Conservation (phyloP, 2,329 filamentous ascomycete species). For the Sporothrix sp. region DNA sequence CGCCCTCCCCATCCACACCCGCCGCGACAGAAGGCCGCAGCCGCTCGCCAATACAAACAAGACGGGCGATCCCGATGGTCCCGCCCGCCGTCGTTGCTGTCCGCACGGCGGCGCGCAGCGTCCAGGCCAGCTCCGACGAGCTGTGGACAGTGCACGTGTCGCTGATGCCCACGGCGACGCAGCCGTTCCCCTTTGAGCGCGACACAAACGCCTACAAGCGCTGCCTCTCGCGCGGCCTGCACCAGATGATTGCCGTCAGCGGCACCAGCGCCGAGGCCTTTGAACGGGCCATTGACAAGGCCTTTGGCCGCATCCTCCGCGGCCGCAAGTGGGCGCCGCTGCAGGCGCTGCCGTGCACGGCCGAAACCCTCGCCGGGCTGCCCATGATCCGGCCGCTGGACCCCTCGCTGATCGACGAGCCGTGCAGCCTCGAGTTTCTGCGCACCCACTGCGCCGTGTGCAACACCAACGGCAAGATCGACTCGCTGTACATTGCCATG, state of each 20-base stretch:
- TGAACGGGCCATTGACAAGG: slow-evolving; percentile 35
- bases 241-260: slow-evolving; percentile 45
- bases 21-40: too few relatives aligned
- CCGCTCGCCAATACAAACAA: background rate
- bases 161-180: slow-evolving; percentile 42
- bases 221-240: slow-evolving; percentile 49
- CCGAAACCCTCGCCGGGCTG: slow-evolving; percentile 42
- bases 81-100: background rate
- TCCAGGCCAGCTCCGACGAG: slow-evolving; percentile 24
- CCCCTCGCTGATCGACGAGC: slow-evolving; percentile 29
- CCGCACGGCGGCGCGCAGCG: background rate
- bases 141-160: slow-evolving; percentile 52
- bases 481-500: slow-evolving; percentile 52
- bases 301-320: slow-evolving; percentile 41
- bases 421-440: slow-evolving; percentile 43
- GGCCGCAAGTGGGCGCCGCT: slow-evolving; percentile 47
- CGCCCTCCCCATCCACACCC: background rate
- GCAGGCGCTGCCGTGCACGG: slow-evolving; percentile 49
- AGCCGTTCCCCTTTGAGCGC: slow-evolving; percentile 52
- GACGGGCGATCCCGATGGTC: background rate
- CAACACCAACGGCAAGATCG: slow-evolving; percentile 43
- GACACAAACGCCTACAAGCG: slow-evolving; percentile 52
- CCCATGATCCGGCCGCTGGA: slow-evolving; percentile 50
- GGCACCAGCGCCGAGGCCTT: slow-evolving; percentile 42
- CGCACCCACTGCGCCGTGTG: slow-evolving; percentile 45